Conservation (phyloP, 768 basidiomycete species). For the Pleurotus tuber-regium region DNA sequence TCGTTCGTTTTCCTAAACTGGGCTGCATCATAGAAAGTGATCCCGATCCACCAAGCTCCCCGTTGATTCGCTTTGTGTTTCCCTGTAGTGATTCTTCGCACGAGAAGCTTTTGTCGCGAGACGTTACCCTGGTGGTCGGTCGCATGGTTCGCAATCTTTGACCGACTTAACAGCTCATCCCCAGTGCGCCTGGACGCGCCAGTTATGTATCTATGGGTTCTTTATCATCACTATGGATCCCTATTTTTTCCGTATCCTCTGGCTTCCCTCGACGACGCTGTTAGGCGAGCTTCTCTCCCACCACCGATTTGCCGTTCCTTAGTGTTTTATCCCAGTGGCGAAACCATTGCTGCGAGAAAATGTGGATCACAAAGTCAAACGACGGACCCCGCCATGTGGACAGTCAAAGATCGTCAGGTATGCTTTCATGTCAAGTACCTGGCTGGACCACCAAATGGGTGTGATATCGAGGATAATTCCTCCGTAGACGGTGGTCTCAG, state of each 20-base stretch:
- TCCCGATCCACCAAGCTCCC: neutral
- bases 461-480: constrained; percentile 2
- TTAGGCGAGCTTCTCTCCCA: too few species aligned
- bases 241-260: neutral
- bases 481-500: neutral
- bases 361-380: too few species aligned
- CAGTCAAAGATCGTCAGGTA: too few species aligned
- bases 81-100: neutral
- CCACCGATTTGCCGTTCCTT: too few species aligned
- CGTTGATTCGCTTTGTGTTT: neutral
- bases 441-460: too few species aligned
- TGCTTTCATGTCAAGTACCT: too few species aligned
- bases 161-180: neutral
- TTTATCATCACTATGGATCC: neutral
- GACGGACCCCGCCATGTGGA: too few species aligned
- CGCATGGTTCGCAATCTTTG: neutral
- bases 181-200: neutral
- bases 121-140: constrained; percentile 1
- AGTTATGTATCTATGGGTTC: neutral
- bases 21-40: neutral
- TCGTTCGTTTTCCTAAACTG: neutral
- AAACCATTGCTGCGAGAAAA: too few species aligned
- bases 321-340: too few species aligned
- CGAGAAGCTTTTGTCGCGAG: neutral
- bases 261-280: too few species aligned